phyloP scores from a whole-genome alignment of 768 basidiomycete species.

The Boletus fagicola region DNA sequence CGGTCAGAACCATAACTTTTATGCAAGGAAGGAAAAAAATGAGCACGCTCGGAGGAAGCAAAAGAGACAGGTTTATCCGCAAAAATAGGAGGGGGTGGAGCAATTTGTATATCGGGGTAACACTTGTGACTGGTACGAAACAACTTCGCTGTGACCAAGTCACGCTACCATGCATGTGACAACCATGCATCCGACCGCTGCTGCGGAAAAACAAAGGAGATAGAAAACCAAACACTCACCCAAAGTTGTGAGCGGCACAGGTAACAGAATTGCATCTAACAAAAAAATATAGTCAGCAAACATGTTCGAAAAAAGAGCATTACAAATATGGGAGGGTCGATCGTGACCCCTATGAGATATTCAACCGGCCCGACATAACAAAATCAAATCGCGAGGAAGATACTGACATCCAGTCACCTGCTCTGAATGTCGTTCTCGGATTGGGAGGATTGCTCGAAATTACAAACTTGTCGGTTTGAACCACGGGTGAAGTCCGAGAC shows the following conservation, averaged over 20 bases:
- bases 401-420: slow-evolving; percentile 77
- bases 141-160: slow-evolving; percentile 2
- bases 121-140: slow-evolving; percentile 19
- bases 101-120: slow-evolving; percentile 27
- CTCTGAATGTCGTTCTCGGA: slow-evolving; percentile 60
- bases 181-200: not conserved
- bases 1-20: slow-evolving; percentile 41
- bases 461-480: slow-evolving; percentile 43
- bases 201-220: slow-evolving; percentile 6
- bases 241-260: slow-evolving; percentile 84
- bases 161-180: slow-evolving; percentile 3
- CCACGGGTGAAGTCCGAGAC: not conserved
- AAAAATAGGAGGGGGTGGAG: slow-evolving; percentile 29
- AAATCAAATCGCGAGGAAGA: slow-evolving; percentile 24
- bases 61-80: slow-evolving; percentile 5
- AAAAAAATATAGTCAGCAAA: slow-evolving; percentile 9
- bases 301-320: not conserved
- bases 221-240: slow-evolving; percentile 48
- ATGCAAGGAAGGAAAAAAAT: slow-evolving; percentile 12
- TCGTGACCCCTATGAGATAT: slow-evolving; percentile 16
- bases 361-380: slow-evolving; percentile 5
- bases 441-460: slow-evolving; percentile 73
- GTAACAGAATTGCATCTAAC: slow-evolving; percentile 61
- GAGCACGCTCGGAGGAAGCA: slow-evolving; percentile 1
- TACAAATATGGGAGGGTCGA: slow-evolving; percentile 13